A percentile compares a stretch with the other conserved stretches of the same genome.
These are phyloP conservation scores for Camelina sativa DNA, from an alignment of 345 rosid genomes.

Conservation along the genomic window DNA sequence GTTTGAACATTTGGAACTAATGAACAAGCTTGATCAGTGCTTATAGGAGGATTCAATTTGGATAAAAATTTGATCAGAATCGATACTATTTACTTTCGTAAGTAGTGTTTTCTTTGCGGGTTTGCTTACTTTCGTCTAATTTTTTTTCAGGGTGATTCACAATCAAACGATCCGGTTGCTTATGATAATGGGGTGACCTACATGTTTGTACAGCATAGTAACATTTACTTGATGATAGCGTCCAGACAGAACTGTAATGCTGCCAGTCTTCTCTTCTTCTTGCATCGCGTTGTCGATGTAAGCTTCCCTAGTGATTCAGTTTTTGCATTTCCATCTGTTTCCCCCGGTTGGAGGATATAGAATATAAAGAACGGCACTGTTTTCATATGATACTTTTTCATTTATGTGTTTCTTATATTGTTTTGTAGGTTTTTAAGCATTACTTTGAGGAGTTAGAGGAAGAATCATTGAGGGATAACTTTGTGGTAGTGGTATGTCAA, in stretches of 20 bases:
- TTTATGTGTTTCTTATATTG: conserved; percentile 21
- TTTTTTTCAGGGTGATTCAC: conserved; percentile 81
- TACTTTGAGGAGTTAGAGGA: conserved; percentile 97
- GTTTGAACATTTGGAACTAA: conserved; percentile 21
- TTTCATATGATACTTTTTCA: background rate
- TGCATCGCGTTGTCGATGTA: conserved; percentile 94
- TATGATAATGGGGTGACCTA: conserved; percentile 92
- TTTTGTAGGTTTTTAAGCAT: conserved; percentile 79
- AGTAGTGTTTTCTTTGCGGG: conserved; percentile 10
- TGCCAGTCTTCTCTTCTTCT: conserved; percentile 85
- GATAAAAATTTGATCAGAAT: conserved; percentile 19
- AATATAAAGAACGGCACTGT: background rate
- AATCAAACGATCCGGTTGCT: conserved; percentile 97
- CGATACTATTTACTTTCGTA: background rate
- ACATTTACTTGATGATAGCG: conserved; percentile 87
- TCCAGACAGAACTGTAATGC: conserved; percentile 97
- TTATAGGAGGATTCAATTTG: background rate
- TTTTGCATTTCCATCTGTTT: background rate
- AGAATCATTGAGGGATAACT: conserved; percentile 96
- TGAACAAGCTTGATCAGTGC: conserved; percentile 5
- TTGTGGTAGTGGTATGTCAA: conserved; percentile 90
- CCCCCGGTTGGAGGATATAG: background rate
- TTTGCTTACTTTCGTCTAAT: conserved; percentile 12
- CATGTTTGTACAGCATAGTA: conserved; percentile 94
- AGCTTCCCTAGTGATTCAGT: conserved; percentile 34